Evolutionary conservation across 768 basidiomycete genomes (phyloP), one percentile per base, ranked within the genome.

Genomic region (Boletus rex-veris): DNA sequence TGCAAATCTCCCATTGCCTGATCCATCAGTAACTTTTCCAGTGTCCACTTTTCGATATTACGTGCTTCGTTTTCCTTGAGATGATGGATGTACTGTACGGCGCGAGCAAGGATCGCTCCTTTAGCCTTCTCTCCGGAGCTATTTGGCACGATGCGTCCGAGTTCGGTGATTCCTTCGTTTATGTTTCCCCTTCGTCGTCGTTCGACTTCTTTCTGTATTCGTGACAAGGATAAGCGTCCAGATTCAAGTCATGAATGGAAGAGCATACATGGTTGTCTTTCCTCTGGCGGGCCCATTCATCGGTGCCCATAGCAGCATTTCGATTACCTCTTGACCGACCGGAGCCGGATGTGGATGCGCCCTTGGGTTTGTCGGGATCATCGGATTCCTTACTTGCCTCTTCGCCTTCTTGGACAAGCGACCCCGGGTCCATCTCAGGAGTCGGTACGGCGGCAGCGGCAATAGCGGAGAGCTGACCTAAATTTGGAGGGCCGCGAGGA

Each of bases 111-210:
- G 57, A 98, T 88, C 4, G 89, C 88, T 18, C 92, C 91, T 66
- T 98, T 97, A 49, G 88, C 86, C 63, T 89, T 90, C 68, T 92
- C 90, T 30, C 90, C 90, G 0, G 88, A 85, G 26, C 86, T 89
- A 60, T 86, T 89, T 4, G 95, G 95, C 10, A 98, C 86, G 60
- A 95, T 90, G 0, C 86, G 82, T 0, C 89, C 88, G 15, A 98
- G 85, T 62, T 90, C 88, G 64, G 90, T 92, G 74, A 99, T 97
- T 0, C 95, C 95, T 58, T 95, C 90, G 72, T 96, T 97, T 73
- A 99, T 98, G 61, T 93, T 93, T 16, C 94, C 94, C 44, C 96
- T 80, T 49, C 96, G 86, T 36, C 92, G 84, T 49, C 96, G 88
- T 70, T 99, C 96, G 12, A 98, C 94, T 74, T 98, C 94, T 91